A percentile compares a stretch with the other conserved stretches of the same genome.
These are phyloP conservation scores for California macrophylla DNA, from an alignment of 441 rosid species.

Conservation along the genomic window DNA sequence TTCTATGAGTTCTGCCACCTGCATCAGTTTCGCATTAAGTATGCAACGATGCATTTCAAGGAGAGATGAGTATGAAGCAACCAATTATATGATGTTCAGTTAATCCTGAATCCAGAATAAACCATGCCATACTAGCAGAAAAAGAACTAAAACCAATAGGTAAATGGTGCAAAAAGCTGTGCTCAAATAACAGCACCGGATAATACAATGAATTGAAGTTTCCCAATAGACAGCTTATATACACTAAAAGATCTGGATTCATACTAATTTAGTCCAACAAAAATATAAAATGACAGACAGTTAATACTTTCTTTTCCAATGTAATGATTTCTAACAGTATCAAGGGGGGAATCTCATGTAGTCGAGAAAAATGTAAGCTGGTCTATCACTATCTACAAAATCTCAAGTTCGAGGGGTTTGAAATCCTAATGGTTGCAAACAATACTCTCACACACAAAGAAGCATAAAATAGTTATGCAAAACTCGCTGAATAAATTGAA, in stretches of 20 bases:
- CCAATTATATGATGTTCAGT: background rate
- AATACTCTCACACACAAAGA: background rate
- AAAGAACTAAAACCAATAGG: background rate
- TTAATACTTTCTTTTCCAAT: background rate
- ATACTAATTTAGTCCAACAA: background rate
- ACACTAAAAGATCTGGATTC: background rate
- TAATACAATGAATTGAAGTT: background rate
- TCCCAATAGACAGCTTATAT: background rate
- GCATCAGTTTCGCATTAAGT: slow-evolving; percentile 26
- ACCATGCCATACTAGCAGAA: background rate
- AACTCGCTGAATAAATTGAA: too few species aligned
- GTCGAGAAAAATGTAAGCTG: background rate
- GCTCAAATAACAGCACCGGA: background rate
- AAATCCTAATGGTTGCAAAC: background rate
- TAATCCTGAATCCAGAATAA: background rate
- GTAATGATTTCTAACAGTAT: background rate
- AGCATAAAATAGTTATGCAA: too few species aligned
- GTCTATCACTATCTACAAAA: background rate
- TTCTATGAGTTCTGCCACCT: slow-evolving; percentile 93
- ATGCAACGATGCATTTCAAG: background rate
- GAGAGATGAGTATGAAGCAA: background rate
- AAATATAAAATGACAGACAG: background rate
- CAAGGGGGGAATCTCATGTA: background rate
- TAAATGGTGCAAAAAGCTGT: background rate
- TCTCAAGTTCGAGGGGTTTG: background rate